Percentiles rank a stretch among this genome's conserved stretches.
These are phyloP conservation scores for Lepiota venenata DNA, from an alignment of 768 basidiomycete species.

Conservation along the genomic window DNA sequence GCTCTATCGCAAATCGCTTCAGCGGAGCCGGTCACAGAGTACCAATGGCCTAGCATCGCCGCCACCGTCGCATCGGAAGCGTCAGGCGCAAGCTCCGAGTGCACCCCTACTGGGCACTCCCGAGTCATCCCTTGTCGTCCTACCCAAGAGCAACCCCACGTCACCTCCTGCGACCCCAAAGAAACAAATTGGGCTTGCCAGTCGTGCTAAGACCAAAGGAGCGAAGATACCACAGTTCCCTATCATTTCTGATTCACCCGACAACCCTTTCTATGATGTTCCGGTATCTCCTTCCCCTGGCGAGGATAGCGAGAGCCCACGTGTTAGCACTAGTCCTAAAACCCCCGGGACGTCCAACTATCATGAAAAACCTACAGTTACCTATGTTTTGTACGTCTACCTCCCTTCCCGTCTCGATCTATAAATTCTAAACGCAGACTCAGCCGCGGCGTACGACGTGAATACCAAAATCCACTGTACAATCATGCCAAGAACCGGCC, in stretches of 20 bases:
- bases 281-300: constrained; percentile 27
- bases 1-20: constrained; percentile 29
- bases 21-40: constrained; percentile 16
- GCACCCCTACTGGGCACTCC: constrained; percentile 5
- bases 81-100: not conserved
- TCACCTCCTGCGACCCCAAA: constrained; percentile 40
- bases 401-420: constrained; percentile 12
- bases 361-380: constrained; percentile 59
- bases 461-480: constrained; percentile 63
- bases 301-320: constrained; percentile 29
- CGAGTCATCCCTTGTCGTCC: constrained; percentile 10
- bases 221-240: constrained; percentile 5
- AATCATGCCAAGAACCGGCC: constrained; percentile 39
- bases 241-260: constrained; percentile 54
- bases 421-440: constrained; percentile 1
- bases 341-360: constrained; percentile 34
- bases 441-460: constrained; percentile 66
- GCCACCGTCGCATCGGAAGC: constrained; percentile 58
- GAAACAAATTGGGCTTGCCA: constrained; percentile 20
- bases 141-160: constrained; percentile 17
- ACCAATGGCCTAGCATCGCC: constrained; percentile 53
- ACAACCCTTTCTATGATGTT: constrained; percentile 62
- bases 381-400: constrained; percentile 68
- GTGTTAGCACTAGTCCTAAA: constrained; percentile 25
- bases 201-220: constrained; percentile 17